Percentiles rank a stretch among this genome's conserved stretches.
Conservation (phyloP, 345 rosid genomes). For the Erucastrum elatum region DNA sequence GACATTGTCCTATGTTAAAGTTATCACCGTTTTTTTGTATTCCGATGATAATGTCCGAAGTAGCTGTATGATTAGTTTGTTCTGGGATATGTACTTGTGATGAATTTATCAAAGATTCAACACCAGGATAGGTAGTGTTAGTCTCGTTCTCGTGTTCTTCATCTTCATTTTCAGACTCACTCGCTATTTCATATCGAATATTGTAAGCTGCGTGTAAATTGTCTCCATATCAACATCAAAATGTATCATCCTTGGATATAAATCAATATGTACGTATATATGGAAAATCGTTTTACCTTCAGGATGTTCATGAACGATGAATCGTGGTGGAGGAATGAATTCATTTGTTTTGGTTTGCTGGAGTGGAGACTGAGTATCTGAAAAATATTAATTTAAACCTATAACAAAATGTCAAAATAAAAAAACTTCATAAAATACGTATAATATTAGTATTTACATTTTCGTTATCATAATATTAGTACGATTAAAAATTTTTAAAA, state of each 20-base stretch:
- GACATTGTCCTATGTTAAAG: not conserved
- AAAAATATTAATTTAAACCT: not conserved
- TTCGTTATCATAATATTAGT: not conserved
- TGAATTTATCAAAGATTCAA: not conserved
- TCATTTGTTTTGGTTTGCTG: not conserved
- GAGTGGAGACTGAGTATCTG: not conserved
- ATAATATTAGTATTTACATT: too few species aligned
- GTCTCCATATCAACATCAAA: not conserved
- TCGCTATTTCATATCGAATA: not conserved
- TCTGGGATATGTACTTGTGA: not conserved
- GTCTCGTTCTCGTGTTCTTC: not conserved
- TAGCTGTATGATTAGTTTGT: not conserved
- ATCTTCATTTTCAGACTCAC: not conserved
- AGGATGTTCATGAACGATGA: not conserved
- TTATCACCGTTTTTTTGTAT: not conserved
- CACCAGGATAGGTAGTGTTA: not conserved
- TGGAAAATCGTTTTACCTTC: not conserved
- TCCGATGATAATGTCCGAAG: not conserved
- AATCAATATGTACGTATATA: not conserved
- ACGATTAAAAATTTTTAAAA: too few species aligned
- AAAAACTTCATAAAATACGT: not conserved
- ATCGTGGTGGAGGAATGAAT: not conserved
- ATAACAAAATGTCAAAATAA: not conserved
- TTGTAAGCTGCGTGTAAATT: not conserved
- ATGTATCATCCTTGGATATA: not conserved